Evolutionary conservation across 352 stramenopile species (phyloP), one percentile per base, ranked within the genome.

Genomic region (Phytophthora sp.): DNA sequence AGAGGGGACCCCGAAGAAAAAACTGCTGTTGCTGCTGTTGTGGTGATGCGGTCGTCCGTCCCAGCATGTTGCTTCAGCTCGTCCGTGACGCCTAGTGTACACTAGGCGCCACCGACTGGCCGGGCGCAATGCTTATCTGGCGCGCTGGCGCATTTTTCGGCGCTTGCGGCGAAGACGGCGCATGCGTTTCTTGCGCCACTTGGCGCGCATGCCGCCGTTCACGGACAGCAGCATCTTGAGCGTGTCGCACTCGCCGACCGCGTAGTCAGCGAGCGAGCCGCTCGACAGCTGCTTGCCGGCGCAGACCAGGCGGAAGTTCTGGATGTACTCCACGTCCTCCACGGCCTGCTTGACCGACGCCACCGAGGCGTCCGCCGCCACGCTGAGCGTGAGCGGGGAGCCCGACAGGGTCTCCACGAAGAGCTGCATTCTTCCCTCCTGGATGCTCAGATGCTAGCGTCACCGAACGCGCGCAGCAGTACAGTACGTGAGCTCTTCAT

Each of bases 181-280:
- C 95, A 98, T 98, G 65, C 96, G 94, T 96, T 99, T 99, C 92
- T 99, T 99, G 66, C 90, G 88, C 96, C 96, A 99, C 94, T 99
- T 98, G 74, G 80, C 84, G 78, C 95, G 94, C 95, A 98, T 99
- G 69, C 95, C 96, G 69, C 88, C 94, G 61, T 91, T 85, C 55
- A 98, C 83, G 53, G 89, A 87, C 65, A 98, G 83, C 45, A 96
- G 71, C 76, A 98, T 94, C 71, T 96, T 86, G 55, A 98, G 80
- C 62, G 87, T 95, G 69, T 97, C 93, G 32, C 96, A 95, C 49
- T 98, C 93, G 55, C 87, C 86, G 49, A 99, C 69, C 35, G 80
- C 92, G 76, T 97, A 98, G 75, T 94, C 91, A 64, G 91, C 80
- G 59, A 98, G 89, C 72, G 88, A 95, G 61, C 92, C 92, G 49